Evolutionary conservation across 352 stramenopile genomes (phyloP), one percentile per base, ranked within the genome.

Genomic region (Plasmopara viticola): DNA sequence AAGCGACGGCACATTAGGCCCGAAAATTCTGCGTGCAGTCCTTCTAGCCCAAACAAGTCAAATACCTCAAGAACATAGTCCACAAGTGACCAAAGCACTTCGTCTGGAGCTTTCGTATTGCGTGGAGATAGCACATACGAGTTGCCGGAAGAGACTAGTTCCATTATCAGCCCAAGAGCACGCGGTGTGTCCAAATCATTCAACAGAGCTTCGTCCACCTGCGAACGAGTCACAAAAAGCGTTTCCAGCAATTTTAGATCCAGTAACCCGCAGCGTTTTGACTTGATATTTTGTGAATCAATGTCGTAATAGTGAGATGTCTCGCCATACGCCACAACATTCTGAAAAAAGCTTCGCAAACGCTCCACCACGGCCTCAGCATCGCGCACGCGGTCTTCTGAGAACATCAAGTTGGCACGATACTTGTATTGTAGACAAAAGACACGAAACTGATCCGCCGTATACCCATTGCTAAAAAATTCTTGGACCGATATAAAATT

Each of bases 401-500:
- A 88, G 58, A 89, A 95, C 40, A 89, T 56, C 25, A 94, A 67
- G 33, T 87, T 87, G 5, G 77, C 57, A 8, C 79, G 74, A 53
- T 96, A 97, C 56, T 94, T 90, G 51, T 88, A 87, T 58, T 94
- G 78, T 14, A 95, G 65, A 62, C 86, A 97, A 55, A 97, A 96
- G 9, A 95, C 35, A 3, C 88, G 77, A 52, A 96, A 96, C 37
- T 91, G 75, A 47, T 95, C 82, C 13, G 78, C 69, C 0, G 52
- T 68, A 41, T 94, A 70, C 43, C 90, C 79, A 17, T 76, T 57
- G 0, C 34, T 53, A 28, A 97, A 58, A 56, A 97, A 88, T 28
- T 98, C 84, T 43, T 78, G 69, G 52, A 99, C 95, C 20, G 91
- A 98, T 53, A 98, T 94, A 60, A 99, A 99, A 64, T 99, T 99